A percentile compares a stretch with the other conserved stretches of the same genome.
These are phyloP conservation scores for Solanum chiquidenum DNA, from an alignment of 257 asterid species.

Conservation along the genomic window DNA sequence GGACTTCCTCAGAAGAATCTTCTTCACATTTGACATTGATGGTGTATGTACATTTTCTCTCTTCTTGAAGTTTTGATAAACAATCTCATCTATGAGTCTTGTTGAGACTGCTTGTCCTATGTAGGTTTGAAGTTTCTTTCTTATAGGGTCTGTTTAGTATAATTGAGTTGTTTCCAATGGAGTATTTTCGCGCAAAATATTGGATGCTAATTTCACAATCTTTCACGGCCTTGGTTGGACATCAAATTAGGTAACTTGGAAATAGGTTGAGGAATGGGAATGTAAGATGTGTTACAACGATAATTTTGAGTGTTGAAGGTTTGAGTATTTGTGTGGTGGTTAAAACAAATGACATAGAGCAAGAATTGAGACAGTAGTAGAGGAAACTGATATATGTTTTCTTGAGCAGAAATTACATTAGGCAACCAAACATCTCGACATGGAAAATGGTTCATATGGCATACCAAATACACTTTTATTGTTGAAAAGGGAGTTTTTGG, in stretches of 20 bases:
- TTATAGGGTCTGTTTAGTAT: background rate
- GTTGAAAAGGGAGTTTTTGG: background rate
- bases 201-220: background rate
- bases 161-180: background rate
- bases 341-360: background rate
- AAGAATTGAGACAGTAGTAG: background rate
- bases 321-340: background rate
- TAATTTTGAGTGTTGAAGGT: background rate
- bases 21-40: constrained; percentile 69
- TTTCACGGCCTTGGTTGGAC: background rate
- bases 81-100: background rate
- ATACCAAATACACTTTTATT: background rate
- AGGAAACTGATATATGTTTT: background rate
- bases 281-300: background rate
- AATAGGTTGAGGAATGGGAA: background rate
- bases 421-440: background rate
- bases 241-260: background rate
- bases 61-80: background rate
- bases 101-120: background rate
- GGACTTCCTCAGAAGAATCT: constrained; percentile 67
- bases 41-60: constrained; percentile 43
- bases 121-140: background rate
- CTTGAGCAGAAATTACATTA: background rate
- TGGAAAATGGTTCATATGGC: background rate
- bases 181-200: background rate